Percentiles rank a stretch among this genome's conserved stretches.
Evolutionary conservation across 2,329 filamentous ascomycete species (phyloP).

Genomic region (Purpureocillium lavendulum): DNA sequence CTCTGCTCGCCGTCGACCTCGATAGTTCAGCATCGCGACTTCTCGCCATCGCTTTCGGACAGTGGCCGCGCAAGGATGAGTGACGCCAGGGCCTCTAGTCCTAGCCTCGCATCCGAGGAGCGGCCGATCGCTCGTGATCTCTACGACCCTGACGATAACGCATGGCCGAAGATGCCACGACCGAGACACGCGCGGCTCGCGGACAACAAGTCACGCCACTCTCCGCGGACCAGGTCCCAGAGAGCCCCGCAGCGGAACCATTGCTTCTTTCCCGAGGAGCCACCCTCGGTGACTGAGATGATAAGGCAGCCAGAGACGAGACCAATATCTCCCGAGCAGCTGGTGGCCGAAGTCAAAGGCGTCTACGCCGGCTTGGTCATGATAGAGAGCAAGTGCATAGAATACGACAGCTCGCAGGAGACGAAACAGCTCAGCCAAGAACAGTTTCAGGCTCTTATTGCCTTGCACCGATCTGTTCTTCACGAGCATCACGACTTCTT

Average conservation of each 20-base stretch:
- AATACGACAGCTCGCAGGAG: constrained; percentile 59
- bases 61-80: constrained; percentile 8
- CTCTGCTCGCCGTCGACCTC: constrained; percentile 18
- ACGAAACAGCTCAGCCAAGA: constrained; percentile 46
- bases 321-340: constrained; percentile 67
- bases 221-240: background rate
- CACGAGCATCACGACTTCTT: constrained; percentile 85
- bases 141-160: constrained; percentile 10
- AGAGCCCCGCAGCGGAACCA: constrained; percentile 1
- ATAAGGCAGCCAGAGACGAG: constrained; percentile 49
- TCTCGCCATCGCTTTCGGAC: constrained; percentile 11
- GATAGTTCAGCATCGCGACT: constrained; percentile 7
- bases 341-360: constrained; percentile 72
- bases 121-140: constrained; percentile 13
- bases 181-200: too few relatives aligned
- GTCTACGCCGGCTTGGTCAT: constrained; percentile 79
- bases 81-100: constrained; percentile 13
- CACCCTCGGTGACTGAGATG: constrained; percentile 4
- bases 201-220: too few relatives aligned
- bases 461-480: constrained; percentile 69
- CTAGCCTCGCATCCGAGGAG: constrained; percentile 10
- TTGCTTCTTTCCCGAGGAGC: constrained; percentile 2
- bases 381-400: constrained; percentile 82
- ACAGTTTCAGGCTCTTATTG: constrained; percentile 79
- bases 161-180: too few relatives aligned